Evolutionary conservation across 2,329 filamentous ascomycete genomes (phyloP).

Genomic region (Paecilomyces sp.): DNA sequence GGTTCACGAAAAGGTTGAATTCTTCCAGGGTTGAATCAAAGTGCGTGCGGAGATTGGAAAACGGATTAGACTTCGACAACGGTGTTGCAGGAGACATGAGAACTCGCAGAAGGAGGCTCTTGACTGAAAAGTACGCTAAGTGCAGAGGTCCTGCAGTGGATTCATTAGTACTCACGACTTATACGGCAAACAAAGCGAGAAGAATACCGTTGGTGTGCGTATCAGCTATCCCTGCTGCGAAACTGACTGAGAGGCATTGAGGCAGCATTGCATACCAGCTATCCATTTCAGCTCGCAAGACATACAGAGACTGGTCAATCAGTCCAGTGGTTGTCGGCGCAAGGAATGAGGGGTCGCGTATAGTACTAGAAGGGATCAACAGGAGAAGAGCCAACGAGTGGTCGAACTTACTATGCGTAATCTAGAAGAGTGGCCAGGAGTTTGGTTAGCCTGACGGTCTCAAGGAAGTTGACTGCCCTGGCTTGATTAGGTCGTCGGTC

Average conservation of each 20-base stretch:
- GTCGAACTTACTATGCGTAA: constrained; percentile 7
- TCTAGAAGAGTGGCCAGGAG: constrained; percentile 9
- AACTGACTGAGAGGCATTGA: constrained; percentile 11
- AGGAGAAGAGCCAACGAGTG: background rate
- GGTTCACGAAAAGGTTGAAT: constrained; percentile 21
- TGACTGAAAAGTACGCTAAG: constrained; percentile 36
- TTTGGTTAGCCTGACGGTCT: constrained; percentile 11
- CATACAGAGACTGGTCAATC: constrained; percentile 5
- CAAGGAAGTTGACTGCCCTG: constrained; percentile 32
- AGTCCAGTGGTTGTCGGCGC: constrained; percentile 2
- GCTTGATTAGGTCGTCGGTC: constrained; percentile 23
- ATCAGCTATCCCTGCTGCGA: constrained; percentile 4
- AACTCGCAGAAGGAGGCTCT: constrained; percentile 37
- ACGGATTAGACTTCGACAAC: constrained; percentile 34
- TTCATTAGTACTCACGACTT: background rate
- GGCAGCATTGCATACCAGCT: constrained; percentile 13
- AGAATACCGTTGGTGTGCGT: constrained; percentile 13
- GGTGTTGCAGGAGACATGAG: constrained; percentile 42
- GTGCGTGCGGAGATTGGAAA: constrained; percentile 14
- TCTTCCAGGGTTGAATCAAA: constrained; percentile 13
- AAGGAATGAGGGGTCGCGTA: background rate
- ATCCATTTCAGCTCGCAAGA: constrained; percentile 9
- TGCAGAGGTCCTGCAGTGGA: constrained; percentile 28
- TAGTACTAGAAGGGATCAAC: background rate
- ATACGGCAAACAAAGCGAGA: background rate